Percentiles rank a stretch among this genome's conserved stretches.
These are phyloP conservation scores for Penicillium atrosanguineum DNA, from an alignment of 495 filamentous ascomycete species.

Conservation along the genomic window DNA sequence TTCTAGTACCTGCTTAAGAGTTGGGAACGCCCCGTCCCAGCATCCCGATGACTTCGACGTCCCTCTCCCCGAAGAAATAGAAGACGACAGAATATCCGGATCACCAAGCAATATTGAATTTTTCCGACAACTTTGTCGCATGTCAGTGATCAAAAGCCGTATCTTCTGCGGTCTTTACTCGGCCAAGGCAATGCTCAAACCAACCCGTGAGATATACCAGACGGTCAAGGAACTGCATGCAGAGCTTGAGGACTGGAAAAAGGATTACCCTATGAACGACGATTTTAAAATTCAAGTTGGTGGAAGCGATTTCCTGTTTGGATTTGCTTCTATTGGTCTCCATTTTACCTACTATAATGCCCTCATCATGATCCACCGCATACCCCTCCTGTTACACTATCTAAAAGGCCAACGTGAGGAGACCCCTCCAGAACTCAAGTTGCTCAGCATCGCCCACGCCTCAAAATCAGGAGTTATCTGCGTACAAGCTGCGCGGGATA, in stretches of 20 bases:
- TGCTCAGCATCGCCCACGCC: slow-evolving; percentile 57
- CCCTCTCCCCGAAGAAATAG: slow-evolving; percentile 77
- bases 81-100: slow-evolving; percentile 68
- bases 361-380: slow-evolving; percentile 91
- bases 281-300: slow-evolving; percentile 79
- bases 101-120: slow-evolving; percentile 75
- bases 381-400: slow-evolving; percentile 90
- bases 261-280: slow-evolving; percentile 69
- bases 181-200: slow-evolving; percentile 77
- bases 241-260: slow-evolving; percentile 89
- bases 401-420: slow-evolving; percentile 42
- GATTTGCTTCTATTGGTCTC: slow-evolving; percentile 82
- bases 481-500: slow-evolving; percentile 83
- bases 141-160: slow-evolving; percentile 84
- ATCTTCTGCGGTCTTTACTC: slow-evolving; percentile 89
- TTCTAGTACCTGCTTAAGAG: slow-evolving; percentile 71
- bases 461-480: slow-evolving; percentile 68
- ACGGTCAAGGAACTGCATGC: slow-evolving; percentile 84
- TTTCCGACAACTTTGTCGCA: slow-evolving; percentile 84
- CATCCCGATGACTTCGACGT: slow-evolving; percentile 97
- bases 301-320: slow-evolving; percentile 77
- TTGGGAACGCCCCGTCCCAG: slow-evolving; percentile 83
- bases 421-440: slow-evolving; percentile 9
- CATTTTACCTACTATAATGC: slow-evolving; percentile 96
- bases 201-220: slow-evolving; percentile 80